phyloP scores from a whole-genome alignment of 2,329 filamentous ascomycete species.

The Parascedosporium putredinis region DNA sequence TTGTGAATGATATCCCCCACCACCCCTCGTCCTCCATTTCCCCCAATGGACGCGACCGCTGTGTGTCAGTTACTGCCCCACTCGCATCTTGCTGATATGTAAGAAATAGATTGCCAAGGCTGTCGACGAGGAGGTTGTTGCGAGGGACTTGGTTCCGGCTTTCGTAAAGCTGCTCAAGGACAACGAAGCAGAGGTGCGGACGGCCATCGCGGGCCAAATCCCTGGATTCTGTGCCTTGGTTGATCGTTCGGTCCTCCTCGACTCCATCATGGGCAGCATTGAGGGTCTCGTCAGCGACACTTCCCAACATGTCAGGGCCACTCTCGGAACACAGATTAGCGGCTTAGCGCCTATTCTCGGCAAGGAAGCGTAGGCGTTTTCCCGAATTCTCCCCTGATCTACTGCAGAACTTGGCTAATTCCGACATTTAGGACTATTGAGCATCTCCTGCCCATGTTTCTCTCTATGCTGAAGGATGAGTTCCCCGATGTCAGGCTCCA shows the following conservation, averaged over 20 bases:
- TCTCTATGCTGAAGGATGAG: conserved; percentile 99
- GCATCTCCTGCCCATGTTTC: conserved; percentile 95
- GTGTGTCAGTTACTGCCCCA: too few species aligned
- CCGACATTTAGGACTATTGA: conserved; percentile 66
- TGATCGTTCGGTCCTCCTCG: conserved; percentile 76
- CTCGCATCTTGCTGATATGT: background rate
- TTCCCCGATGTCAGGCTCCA: conserved; percentile 96
- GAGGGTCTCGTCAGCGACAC: conserved; percentile 93
- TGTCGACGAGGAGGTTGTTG: conserved; percentile 92
- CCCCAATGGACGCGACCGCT: background rate
- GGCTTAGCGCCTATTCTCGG: conserved; percentile 92
- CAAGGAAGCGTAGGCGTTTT: conserved; percentile 74
- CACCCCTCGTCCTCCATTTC: background rate
- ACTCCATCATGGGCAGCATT: conserved; percentile 92
- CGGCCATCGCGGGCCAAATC: conserved; percentile 93
- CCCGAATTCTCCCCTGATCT: background rate
- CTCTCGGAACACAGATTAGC: conserved; percentile 92
- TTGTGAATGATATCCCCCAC: background rate
- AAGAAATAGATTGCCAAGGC: conserved; percentile 78
- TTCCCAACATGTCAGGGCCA: conserved; percentile 92
- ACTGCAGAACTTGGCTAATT: conserved; percentile 14
- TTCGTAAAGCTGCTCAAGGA: conserved; percentile 98
- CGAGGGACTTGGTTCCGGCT: conserved; percentile 84
- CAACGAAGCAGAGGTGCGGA: conserved; percentile 93
- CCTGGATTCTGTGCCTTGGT: conserved; percentile 91